These are phyloP conservation scores for Penicillium soppii DNA, from an alignment of 495 filamentous ascomycete genomes.

Conservation along the genomic window DNA sequence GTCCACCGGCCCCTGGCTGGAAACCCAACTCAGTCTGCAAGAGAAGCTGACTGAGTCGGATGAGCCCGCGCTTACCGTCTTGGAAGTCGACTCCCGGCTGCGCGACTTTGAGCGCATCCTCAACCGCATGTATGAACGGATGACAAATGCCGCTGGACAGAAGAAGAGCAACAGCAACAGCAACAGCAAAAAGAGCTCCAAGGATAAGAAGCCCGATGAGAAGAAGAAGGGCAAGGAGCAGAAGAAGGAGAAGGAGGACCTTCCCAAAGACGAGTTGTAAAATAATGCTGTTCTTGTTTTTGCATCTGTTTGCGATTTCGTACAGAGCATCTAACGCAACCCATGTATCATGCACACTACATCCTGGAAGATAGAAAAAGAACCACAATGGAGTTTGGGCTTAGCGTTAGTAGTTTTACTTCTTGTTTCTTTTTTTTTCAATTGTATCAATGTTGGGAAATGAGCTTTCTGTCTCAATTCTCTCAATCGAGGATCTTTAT, in stretches of 20 bases:
- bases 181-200: slow-evolving; percentile 47
- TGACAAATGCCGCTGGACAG: slow-evolving; percentile 41
- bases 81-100: slow-evolving; percentile 57
- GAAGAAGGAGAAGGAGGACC: slow-evolving; percentile 23
- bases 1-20: slow-evolving; percentile 59
- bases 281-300: not conserved
- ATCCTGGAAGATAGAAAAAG: slow-evolving; percentile 24
- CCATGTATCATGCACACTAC: slow-evolving; percentile 21
- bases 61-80: slow-evolving; percentile 66
- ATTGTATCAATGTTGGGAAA: not conserved
- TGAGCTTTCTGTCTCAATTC: too few relatives aligned
- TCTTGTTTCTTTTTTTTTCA: not conserved
- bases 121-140: slow-evolving; percentile 65
- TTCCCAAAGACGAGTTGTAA: slow-evolving; percentile 47
- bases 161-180: slow-evolving; percentile 52
- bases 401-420: slow-evolving; percentile 2
- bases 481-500: too few relatives aligned
- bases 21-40: slow-evolving; percentile 63
- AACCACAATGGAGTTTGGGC: slow-evolving; percentile 18
- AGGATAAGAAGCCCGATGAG: slow-evolving; percentile 40
- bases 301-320: slow-evolving; percentile 7
- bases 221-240: slow-evolving; percentile 37
- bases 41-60: slow-evolving; percentile 65
- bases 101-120: slow-evolving; percentile 68
- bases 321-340: slow-evolving; percentile 20